Evolutionary conservation across 768 basidiomycete genomes (phyloP), one percentile per base, ranked within the genome.

Genomic region (Boletus sp.): DNA sequence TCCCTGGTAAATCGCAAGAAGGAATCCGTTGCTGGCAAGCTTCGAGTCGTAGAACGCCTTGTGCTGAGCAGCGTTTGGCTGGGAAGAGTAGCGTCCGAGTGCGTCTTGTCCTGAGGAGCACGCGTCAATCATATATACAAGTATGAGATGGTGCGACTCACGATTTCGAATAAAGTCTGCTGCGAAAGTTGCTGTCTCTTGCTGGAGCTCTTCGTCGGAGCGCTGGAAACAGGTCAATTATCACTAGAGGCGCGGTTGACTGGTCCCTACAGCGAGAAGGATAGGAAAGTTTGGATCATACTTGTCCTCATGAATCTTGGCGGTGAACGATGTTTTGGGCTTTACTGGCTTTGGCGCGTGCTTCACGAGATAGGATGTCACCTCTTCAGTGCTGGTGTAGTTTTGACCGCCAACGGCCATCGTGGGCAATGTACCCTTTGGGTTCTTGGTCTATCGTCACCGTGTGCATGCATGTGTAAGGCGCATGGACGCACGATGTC

Each of bases 261-360:
- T 15, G 21, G n/a, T 2, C 57, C 73, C 58, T 61, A 78, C 78
- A 33, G 71, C 64, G 4, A 75, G 70, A 21, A 77, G 54, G 27
- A 77, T 44, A n/a, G 76, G 71, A 57, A 81, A 78, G 73, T 83
- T 84, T 49, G 80, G 80, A 60, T 83, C 80, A 47, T 75, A 64
- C 35, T 64, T 70, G 34, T 77, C 74, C 32, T 75, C 72, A 60
- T 83, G 80, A 25, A 82, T 63, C 50, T 60, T 72, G 35, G 64
- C 65, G 56, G 77, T 71, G n/a, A 75, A 60, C 17, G 67, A 63
- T 15, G 75, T 72, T 6, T 67, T 63, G 10, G 70, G 69, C n/a
- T 67, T 56, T 21, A 72, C 72, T 55, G 70, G 65, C 53, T 58
- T 68, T 17, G 74, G 68, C 7, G 78, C 72, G 51, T 77, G 68